Base-by-base conservation (phyloP, 331 rosid species). In the Quercus phellos region DNA sequence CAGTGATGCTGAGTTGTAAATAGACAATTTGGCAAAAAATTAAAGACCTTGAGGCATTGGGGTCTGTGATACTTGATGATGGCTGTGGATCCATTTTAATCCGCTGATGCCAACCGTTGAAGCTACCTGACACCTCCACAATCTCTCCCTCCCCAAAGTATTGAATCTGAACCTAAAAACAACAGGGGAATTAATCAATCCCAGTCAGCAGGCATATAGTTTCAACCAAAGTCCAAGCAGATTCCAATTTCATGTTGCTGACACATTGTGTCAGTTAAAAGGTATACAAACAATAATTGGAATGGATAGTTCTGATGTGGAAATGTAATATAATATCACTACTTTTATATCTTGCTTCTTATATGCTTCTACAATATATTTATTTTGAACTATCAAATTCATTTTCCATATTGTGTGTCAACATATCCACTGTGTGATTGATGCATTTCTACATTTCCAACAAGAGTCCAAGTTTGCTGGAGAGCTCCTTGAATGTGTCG, bases 41-140 rank as follows among this genome's bases (percentile, higher is more conserved):
- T 73, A 50, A 66, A 80, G 80, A 92, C 98, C 97, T 92, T 74
- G 92, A 80, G 73, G 80, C 89, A 76, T 26, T 18, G 66, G 87
- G 73, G 68, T 87, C 91, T 61, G 34, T 13, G 61, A 50, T 59
- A 85, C 79, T 76, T 75, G 85, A 75, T 64, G 86, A 81, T 78
- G 85, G 86, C 58, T 84, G 85, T 60, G 83, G 89, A 82, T 94
- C 99, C 97, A 94, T 73, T 84, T 80, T 82, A 72, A 94, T 87
- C 79, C 71, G 78, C 58, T 91, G 91, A 85, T 92, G 93, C 99
- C 99, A 94, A 78, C 99, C 98, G 60, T 90, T 91, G 91, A 92
- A 94, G 89, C 98, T 92, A 72, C 99, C 98, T 1, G 97, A 84
- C 75, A 94, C 91, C 86, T 94, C 99, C 75, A 94, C 98, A 71